A percentile compares a stretch with the other conserved stretches of the same genome.
These are phyloP conservation scores for Phialophora verrucosa DNA, from an alignment of 2,329 filamentous ascomycete species.

Conservation along the genomic window DNA sequence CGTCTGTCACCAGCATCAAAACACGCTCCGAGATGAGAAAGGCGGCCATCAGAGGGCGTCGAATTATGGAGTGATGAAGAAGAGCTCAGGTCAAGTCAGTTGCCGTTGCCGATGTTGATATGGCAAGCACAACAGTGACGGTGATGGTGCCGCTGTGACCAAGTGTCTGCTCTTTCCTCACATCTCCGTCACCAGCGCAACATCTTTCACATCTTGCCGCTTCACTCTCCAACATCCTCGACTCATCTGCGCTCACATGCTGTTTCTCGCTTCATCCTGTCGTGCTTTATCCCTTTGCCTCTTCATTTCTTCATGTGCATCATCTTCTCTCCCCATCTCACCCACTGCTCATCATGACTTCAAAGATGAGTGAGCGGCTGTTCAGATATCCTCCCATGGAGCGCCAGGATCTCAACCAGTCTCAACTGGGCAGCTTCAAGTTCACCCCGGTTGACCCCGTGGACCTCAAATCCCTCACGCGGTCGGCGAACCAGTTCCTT, in stretches of 20 bases:
- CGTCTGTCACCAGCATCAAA: too few species aligned
- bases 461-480: constrained; percentile 16
- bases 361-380: constrained; percentile 24
- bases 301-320: constrained; percentile 20
- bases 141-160: not conserved
- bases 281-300: constrained; percentile 10
- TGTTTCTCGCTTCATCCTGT: constrained; percentile 6
- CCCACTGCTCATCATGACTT: constrained; percentile 13
- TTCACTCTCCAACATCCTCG: not conserved
- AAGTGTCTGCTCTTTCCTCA: not conserved
- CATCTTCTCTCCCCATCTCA: not conserved
- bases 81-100: not conserved
- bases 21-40: not conserved
- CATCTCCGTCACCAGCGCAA: not conserved
- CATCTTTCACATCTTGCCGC: not conserved
- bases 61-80: not conserved
- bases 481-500: constrained; percentile 22
- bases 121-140: not conserved
- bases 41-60: not conserved
- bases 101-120: not conserved
- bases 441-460: constrained; percentile 37
- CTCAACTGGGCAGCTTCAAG: constrained; percentile 40
- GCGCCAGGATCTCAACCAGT: constrained; percentile 39
- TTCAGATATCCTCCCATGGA: constrained; percentile 39
- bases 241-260: not conserved